phyloP scores from a whole-genome alignment of 169 alveolate species.

The Plasmodium vinckei region DNA sequence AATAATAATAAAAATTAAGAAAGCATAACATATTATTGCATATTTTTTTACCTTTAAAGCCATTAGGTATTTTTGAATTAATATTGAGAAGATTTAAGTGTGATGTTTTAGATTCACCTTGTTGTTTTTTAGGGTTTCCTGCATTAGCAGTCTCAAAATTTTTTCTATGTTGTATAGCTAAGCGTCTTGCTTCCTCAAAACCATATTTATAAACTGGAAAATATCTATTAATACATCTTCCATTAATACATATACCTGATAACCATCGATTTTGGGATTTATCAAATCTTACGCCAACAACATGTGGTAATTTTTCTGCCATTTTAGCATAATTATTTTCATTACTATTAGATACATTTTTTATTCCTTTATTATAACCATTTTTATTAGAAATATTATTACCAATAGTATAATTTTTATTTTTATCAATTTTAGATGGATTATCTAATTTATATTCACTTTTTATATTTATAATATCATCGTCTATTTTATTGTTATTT shows the following conservation, averaged over 20 bases:
- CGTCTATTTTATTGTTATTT: conserved; percentile 12
- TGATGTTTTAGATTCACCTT: conserved; percentile 74
- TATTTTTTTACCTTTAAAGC: conserved; percentile 50
- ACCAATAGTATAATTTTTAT: conserved; percentile 14
- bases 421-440: conserved; percentile 19
- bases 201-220: conserved; percentile 84
- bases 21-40: no score
- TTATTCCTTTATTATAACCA: conserved; percentile 12
- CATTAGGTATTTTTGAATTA: conserved; percentile 73
- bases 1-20: no score
- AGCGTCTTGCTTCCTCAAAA: conserved; percentile 81
- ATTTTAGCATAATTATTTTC: conserved; percentile 76
- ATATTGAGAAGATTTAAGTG: conserved; percentile 55
- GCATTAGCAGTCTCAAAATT: conserved; percentile 77
- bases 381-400: conserved; percentile 10
- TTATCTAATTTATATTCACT: conserved; percentile 57
- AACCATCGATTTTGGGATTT: conserved; percentile 88
- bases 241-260: conserved; percentile 80
- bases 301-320: conserved; percentile 75
- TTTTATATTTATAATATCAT: conserved; percentile 18
- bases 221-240: conserved; percentile 81
- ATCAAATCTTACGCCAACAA: conserved; percentile 87
- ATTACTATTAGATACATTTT: conserved; percentile 36
- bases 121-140: conserved; percentile 70
- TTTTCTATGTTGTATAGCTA: conserved; percentile 84